Evolutionary conservation across 2,329 filamentous ascomycete genomes (phyloP), one percentile per base, ranked within the genome.

Genomic region (Sclerotinia sclerotiorum): DNA sequence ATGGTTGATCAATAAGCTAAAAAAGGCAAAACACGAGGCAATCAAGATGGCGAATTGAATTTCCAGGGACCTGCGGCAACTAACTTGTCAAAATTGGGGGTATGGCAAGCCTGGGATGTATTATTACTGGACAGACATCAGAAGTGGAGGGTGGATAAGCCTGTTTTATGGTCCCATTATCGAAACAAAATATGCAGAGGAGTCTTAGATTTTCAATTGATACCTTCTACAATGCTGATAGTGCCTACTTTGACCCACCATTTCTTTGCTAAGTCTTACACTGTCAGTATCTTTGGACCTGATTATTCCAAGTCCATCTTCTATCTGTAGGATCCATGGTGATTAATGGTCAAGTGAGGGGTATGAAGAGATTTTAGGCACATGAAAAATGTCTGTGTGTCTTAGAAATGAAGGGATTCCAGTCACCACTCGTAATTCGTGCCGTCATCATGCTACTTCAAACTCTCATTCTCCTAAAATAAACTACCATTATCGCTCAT

Each of bases 61-160:
- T 63, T 68, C 66, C 73, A 73, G 71, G 72, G 69, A 75, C 72
- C 32, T 51, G 15, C 44, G 46, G 67, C 35, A 54, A 71, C 65
- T 65, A 65, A 73, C 73, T 73, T 71, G 72, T 56, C 69, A 60
- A 60, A 71, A 69, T 61, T 65, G 17, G 21, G 15, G 19, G 3
- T 5, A 11, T 10, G 24, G n/a, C 15, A 64, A 27, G 27, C 35
- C 19, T 39, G 35, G 17, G 29, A 35, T 24, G 21, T 42, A n/a
- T 49, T 49, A 32, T 52, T 15, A 63, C 13, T 51, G 60, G 60
- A 51, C 15, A 63, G 48, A 52, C 6, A n/a, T 52, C 11, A 10
- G 6, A 65, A 54, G 5, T 55, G 49, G 24, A 46, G 49, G 49
- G 35, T 24, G 24, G 49, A 42, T 29, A 32, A 55, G 27, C 24